phyloP scores from a whole-genome alignment of 2,329 filamentous ascomycete species.

The Fonsecaea monophora region DNA sequence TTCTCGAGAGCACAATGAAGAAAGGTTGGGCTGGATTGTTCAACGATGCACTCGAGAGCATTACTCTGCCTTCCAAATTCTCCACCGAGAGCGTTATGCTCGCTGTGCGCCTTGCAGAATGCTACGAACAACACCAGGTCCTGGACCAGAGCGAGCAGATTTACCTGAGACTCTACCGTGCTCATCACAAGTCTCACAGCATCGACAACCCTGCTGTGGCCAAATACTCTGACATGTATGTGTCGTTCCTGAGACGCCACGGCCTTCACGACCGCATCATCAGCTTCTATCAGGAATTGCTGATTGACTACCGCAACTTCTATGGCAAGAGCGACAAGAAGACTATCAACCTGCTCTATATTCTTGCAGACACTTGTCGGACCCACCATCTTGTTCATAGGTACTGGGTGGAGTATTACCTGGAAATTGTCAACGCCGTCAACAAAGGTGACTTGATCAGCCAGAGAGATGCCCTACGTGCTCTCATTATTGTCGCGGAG shows the following conservation, averaged over 20 bases:
- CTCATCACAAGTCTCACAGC: conserved; percentile 42
- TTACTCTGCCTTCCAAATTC: conserved; percentile 52
- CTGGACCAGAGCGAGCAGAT: conserved; percentile 48
- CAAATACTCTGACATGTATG: conserved; percentile 37
- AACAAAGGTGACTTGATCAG: conserved; percentile 48
- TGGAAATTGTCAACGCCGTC: conserved; percentile 28
- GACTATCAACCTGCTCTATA: conserved; percentile 51
- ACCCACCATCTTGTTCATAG: conserved; percentile 28
- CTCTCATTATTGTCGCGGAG: conserved; percentile 47
- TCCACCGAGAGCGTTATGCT: conserved; percentile 56
- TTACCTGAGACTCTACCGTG: conserved; percentile 47
- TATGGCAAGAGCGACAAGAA: conserved; percentile 46
- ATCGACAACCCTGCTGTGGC: conserved; percentile 47
- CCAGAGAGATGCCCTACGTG: conserved; percentile 49
- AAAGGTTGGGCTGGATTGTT: conserved; percentile 57
- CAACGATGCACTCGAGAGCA: conserved; percentile 52
- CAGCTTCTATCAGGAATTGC: conserved; percentile 48
- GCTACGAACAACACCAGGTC: conserved; percentile 51
- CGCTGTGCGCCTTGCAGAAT: conserved; percentile 55
- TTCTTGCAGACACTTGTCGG: conserved; percentile 45
- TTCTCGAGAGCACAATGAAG: conserved; percentile 55
- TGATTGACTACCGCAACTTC: conserved; percentile 48
- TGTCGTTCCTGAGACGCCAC: conserved; percentile 26
- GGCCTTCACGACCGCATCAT: conserved; percentile 45
- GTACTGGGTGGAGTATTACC: conserved; percentile 29